Conservation (phyloP, 179 eudicot genomes). For the Heliamphora pulchella region DNA sequence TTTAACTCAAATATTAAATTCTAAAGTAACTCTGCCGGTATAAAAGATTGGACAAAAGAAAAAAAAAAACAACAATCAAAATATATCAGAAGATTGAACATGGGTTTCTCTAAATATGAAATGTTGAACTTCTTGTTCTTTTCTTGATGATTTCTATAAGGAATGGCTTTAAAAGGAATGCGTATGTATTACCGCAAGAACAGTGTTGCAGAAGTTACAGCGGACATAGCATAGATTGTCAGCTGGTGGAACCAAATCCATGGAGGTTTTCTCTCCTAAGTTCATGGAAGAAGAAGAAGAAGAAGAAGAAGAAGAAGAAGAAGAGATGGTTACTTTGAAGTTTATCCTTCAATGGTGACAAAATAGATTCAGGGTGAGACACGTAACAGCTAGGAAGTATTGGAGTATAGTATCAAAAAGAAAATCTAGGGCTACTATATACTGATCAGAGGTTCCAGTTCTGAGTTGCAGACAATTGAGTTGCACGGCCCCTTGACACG, state of each 20-base stretch:
- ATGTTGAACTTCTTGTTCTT: neutral
- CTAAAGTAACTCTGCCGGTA: no score
- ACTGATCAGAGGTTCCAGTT: neutral
- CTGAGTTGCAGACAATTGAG: neutral
- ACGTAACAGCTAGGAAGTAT: neutral
- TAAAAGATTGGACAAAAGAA: no score
- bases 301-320: conserved; percentile 11
- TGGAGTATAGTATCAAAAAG: neutral
- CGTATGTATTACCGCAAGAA: conserved; percentile 53
- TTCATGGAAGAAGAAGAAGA: conserved; percentile 21
- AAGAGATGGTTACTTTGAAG: neutral
- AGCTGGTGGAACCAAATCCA: conserved; percentile 50
- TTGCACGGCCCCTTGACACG: conserved; percentile 1
- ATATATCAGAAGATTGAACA: no score
- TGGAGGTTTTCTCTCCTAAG: conserved; percentile 37
- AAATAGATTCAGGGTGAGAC: neutral
- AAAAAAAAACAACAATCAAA: no score
- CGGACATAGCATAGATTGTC: conserved; percentile 83
- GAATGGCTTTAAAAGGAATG: neutral
- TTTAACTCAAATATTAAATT: no score
- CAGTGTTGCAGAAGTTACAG: conserved; percentile 77
- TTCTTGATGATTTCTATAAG: neutral
- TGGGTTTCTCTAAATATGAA: no score
- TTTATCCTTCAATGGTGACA: neutral
- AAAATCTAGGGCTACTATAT: conserved; percentile 7